phyloP scores from a whole-genome alignment of 163 green algal genomes.

The Scenedesmus sp. region DNA sequence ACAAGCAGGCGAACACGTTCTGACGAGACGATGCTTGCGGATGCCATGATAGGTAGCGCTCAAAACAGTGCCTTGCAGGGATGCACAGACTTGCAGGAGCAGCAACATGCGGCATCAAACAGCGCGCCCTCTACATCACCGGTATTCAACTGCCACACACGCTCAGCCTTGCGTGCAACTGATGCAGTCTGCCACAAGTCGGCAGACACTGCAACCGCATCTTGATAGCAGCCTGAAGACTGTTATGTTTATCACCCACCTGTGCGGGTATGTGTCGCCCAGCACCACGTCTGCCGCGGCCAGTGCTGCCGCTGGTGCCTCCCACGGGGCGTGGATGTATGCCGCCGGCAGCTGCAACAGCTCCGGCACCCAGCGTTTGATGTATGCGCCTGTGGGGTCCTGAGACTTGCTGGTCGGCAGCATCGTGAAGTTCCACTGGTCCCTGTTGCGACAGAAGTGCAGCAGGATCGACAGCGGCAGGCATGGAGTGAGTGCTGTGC shows the following conservation, averaged over 20 bases:
- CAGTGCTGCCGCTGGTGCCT: constrained; percentile 49
- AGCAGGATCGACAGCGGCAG: background rate
- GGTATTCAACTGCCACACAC: background rate
- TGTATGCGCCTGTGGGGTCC: constrained; percentile 70
- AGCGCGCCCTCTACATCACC: no score
- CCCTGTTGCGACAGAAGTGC: constrained; percentile 46
- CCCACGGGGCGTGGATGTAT: constrained; percentile 56
- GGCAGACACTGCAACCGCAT: no score
- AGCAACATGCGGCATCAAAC: no score
- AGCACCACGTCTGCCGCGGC: constrained; percentile 53
- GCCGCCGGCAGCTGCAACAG: constrained; percentile 58
- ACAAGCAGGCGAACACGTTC: constrained; percentile 7
- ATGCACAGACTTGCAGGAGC: background rate
- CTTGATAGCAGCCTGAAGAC: no score
- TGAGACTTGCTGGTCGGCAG: constrained; percentile 67
- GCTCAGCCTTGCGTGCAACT: no score
- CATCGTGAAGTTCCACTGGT: constrained; percentile 83
- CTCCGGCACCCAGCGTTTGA: constrained; percentile 73
- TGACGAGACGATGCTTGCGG: no score
- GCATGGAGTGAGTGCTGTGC: no score
- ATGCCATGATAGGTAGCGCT: no score
- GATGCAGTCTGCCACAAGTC: no score
- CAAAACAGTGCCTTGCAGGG: no score
- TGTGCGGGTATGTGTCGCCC: constrained; percentile 54
- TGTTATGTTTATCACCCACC: constrained; percentile 6